phyloP scores from a whole-genome alignment of 1,284 basidiomycete species.

The Moesziomyces sp. region DNA sequence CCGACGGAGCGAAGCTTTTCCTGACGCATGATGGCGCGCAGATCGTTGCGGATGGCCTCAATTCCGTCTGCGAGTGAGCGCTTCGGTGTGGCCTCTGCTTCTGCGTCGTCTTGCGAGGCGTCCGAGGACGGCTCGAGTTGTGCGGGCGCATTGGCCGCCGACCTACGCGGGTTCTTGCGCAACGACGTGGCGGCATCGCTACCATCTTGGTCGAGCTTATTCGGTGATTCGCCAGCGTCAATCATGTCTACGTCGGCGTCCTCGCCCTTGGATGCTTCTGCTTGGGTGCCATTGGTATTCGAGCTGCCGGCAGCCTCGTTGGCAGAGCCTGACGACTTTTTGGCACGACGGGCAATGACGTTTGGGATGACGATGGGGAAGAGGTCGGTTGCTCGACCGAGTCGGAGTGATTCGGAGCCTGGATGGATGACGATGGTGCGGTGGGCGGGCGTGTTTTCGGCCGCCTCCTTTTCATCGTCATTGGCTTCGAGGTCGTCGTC shows the following conservation, averaged over 20 bases:
- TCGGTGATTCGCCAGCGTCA: conserved; percentile 5
- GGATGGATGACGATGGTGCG: conserved; percentile 86
- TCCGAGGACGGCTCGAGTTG: conserved; percentile 5
- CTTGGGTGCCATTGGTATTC: background rate
- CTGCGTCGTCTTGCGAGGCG: conserved; percentile 1
- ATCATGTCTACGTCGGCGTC: conserved; percentile 24
- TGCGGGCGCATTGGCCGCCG: conserved; percentile 12
- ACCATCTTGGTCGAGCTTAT: conserved; percentile 1
- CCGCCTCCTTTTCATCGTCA: conserved; percentile 37
- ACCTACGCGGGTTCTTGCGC: conserved; percentile 29
- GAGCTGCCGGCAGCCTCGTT: no score
- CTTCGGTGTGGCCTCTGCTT: conserved; percentile 3
- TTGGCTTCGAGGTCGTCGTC: conserved; percentile 35
- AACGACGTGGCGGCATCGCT: conserved; percentile 1
- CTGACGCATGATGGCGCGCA: conserved; percentile 66
- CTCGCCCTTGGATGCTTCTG: background rate
- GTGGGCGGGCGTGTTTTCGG: conserved; percentile 40
- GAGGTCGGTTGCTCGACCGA: conserved; percentile 90
- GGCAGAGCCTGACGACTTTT: conserved; percentile 5
- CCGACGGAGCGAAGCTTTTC: conserved; percentile 64
- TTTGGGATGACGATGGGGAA: conserved; percentile 79
- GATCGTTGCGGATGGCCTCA: conserved; percentile 61
- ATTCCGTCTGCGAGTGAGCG: conserved; percentile 43
- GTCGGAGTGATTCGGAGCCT: conserved; percentile 84
- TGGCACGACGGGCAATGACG: conserved; percentile 75